These are phyloP conservation scores for Magnaporthiopsis incrustans DNA, from an alignment of 2,329 filamentous ascomycete genomes.

Conservation along the genomic window DNA sequence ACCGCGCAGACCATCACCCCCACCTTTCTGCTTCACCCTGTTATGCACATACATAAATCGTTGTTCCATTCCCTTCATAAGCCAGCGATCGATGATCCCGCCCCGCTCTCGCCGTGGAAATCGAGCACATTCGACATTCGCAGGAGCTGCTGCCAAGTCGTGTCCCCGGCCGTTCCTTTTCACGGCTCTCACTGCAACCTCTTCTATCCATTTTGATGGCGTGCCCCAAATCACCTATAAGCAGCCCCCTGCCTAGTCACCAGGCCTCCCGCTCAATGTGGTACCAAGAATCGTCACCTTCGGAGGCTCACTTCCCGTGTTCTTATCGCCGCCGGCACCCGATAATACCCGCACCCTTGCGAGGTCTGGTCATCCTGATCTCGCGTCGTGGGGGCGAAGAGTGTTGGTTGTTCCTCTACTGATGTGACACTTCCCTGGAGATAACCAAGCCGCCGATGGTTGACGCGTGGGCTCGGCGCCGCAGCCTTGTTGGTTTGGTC, in stretches of 20 bases:
- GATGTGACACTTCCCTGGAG: not conserved
- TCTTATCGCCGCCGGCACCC: not conserved
- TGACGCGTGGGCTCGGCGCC: not conserved
- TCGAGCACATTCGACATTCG: not conserved
- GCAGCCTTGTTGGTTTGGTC: not conserved
- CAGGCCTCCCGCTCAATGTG: not conserved
- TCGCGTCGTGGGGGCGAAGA: not conserved
- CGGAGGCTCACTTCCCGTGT: not conserved
- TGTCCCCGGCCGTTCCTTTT: not conserved
- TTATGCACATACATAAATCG: not conserved
- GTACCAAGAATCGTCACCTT: not conserved
- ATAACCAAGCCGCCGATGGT: not conserved
- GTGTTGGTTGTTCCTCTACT: not conserved
- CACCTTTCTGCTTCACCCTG: not conserved
- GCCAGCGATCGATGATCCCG: not conserved
- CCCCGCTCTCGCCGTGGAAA: not conserved
- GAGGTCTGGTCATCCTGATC: not conserved
- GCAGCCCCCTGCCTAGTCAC: not conserved
- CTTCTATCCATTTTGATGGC: not conserved
- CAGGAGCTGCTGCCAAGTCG: not conserved
- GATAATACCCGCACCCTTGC: not conserved
- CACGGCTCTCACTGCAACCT: not conserved
- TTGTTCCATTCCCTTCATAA: not conserved
- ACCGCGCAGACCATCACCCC: not conserved
- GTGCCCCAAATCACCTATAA: not conserved